These are phyloP conservation scores for Penicillium roqueforti DNA, from an alignment of 495 filamentous ascomycete species.

Conservation along the genomic window DNA sequence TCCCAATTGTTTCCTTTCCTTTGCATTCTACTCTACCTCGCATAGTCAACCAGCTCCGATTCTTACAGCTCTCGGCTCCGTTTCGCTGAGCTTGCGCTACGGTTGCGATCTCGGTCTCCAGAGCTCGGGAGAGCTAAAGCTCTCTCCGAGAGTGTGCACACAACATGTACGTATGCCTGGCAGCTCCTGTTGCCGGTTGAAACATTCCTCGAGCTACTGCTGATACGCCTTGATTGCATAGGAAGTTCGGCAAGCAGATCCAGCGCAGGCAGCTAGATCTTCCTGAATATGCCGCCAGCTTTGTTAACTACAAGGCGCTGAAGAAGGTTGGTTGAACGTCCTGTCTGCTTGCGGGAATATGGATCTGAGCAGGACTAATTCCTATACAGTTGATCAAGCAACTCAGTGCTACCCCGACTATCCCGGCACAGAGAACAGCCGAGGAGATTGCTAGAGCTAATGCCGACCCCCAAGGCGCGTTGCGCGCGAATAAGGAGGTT, in stretches of 20 bases:
- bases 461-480: constrained; percentile 76
- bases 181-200: background rate
- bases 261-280: constrained; percentile 98
- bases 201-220: background rate
- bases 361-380: constrained; percentile 16
- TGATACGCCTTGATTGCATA: constrained; percentile 33
- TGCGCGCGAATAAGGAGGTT: constrained; percentile 95
- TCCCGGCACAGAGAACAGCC: constrained; percentile 66
- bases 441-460: constrained; percentile 42
- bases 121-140: constrained; percentile 18
- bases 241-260: constrained; percentile 99
- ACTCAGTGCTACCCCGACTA: constrained; percentile 81
- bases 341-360: background rate
- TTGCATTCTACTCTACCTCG: constrained; percentile 1
- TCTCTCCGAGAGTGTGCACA: constrained; percentile 20
- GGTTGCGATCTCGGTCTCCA: constrained; percentile 6
- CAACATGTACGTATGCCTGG: constrained; percentile 32
- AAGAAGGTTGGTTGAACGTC: constrained; percentile 68
- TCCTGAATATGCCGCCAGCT: constrained; percentile 97
- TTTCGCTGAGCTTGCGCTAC: background rate
- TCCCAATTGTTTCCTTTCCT: constrained; percentile 1
- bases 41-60: background rate
- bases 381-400: constrained; percentile 87
- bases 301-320: constrained; percentile 98
- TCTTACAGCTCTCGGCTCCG: constrained; percentile 1